phyloP scores from a whole-genome alignment of 345 rosid genomes.

The Acer saccharum region DNA sequence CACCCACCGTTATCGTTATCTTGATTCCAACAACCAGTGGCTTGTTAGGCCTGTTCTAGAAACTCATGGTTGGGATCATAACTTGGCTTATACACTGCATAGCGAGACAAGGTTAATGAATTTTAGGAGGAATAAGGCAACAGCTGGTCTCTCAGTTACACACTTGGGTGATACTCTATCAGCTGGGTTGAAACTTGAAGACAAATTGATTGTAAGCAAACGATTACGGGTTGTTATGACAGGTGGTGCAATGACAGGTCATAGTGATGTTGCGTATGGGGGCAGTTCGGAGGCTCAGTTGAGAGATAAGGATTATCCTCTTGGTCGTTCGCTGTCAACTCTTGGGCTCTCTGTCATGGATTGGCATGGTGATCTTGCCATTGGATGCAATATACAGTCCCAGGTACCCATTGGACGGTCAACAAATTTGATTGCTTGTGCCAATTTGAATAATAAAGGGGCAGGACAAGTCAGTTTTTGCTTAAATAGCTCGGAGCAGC shows the following conservation, averaged over 20 bases:
- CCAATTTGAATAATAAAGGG: no score
- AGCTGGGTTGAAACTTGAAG: constrained; percentile 84
- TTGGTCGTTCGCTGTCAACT: constrained; percentile 71
- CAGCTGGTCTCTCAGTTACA: constrained; percentile 85
- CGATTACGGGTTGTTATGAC: constrained; percentile 68
- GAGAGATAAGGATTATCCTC: constrained; percentile 81
- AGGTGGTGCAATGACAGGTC: constrained; percentile 86
- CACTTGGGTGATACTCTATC: constrained; percentile 76
- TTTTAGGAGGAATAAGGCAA: constrained; percentile 75
- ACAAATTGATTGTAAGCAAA: constrained; percentile 68
- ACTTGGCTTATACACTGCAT: constrained; percentile 77
- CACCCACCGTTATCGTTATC: constrained; percentile 87
- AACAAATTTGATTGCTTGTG: constrained; percentile 72
- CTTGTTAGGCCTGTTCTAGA: constrained; percentile 95
- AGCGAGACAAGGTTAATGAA: constrained; percentile 74
- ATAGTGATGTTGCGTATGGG: constrained; percentile 87
- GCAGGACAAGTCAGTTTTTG: no score
- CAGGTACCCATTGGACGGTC: constrained; percentile 84
- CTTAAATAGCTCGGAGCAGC: constrained; percentile 94
- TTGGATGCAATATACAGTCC: constrained; percentile 88
- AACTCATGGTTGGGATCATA: constrained; percentile 99
- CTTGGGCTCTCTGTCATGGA: constrained; percentile 93
- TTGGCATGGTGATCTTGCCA: constrained; percentile 96
- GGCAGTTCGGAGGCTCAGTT: constrained; percentile 89
- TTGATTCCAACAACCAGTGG: constrained; percentile 88